These are phyloP conservation scores for Dothideomycetes sp. DNA, from an alignment of 2,329 filamentous ascomycete species.

Conservation along the genomic window DNA sequence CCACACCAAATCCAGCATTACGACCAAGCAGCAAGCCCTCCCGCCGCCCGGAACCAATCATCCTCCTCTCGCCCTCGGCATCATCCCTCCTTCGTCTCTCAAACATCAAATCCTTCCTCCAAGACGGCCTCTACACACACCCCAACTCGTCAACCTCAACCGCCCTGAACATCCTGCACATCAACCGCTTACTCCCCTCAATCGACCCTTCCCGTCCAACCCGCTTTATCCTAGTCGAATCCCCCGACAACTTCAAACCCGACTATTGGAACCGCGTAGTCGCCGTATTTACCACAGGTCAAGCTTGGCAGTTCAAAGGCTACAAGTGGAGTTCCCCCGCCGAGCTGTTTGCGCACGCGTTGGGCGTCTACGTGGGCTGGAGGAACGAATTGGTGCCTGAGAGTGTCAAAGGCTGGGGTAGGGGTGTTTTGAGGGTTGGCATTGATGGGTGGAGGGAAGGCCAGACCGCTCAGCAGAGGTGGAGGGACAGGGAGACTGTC, in stretches of 20 bases:
- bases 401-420: conserved; percentile 73
- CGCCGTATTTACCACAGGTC: conserved; percentile 93
- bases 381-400: conserved; percentile 71
- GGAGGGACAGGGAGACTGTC: conserved; percentile 86
- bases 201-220: conserved; percentile 63
- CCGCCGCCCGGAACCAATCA: conserved; percentile 69
- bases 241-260: conserved; percentile 88
- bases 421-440: conserved; percentile 66
- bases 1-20: conserved; percentile 24
- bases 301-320: conserved; percentile 96
- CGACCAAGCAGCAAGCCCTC: conserved; percentile 20
- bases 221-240: conserved; percentile 92
- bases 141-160: conserved; percentile 50
- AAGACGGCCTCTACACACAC: conserved; percentile 71
- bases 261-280: conserved; percentile 96
- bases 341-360: conserved; percentile 81
- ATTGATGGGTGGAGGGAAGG: conserved; percentile 73
- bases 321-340: conserved; percentile 91
- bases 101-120: conserved; percentile 91
- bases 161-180: conserved; percentile 70
- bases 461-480: conserved; percentile 42
- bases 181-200: conserved; percentile 64
- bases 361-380: conserved; percentile 88
- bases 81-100: conserved; percentile 90
- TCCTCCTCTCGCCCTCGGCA: conserved; percentile 90